phyloP scores from a whole-genome alignment of 1,284 basidiomycete species.

The Tausonia pullulans region DNA sequence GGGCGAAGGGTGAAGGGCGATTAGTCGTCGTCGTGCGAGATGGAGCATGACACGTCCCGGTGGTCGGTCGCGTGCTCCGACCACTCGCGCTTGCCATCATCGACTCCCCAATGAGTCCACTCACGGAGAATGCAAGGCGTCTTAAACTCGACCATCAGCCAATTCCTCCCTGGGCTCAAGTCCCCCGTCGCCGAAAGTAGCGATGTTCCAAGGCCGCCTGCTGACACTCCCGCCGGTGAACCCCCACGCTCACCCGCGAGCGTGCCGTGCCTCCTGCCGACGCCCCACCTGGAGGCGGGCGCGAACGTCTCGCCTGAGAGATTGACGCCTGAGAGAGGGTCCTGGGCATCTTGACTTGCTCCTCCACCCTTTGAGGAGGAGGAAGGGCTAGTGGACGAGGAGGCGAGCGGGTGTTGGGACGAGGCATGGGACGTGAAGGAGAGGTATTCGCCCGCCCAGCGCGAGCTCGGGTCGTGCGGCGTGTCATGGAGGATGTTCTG shows the following conservation, averaged over 20 bases:
- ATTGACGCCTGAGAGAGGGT: background rate
- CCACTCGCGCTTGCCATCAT: no score
- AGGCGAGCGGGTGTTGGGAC: background rate
- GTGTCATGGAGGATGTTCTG: slow-evolving; percentile 2
- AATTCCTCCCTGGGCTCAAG: background rate
- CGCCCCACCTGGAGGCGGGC: background rate
- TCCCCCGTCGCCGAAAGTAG: background rate
- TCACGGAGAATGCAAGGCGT: background rate
- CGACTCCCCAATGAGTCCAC: background rate
- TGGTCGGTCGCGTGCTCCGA: no score
- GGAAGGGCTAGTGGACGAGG: background rate
- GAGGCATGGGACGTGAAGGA: background rate
- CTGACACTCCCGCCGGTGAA: background rate
- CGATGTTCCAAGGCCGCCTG: background rate
- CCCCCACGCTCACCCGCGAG: background rate
- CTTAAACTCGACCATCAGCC: slow-evolving; percentile 1
- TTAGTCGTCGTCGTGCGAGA: background rate
- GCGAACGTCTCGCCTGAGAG: background rate
- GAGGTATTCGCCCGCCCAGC: slow-evolving; percentile 11
- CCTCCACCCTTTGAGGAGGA: background rate
- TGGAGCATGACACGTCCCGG: background rate
- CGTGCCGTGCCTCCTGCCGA: background rate
- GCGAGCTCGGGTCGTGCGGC: slow-evolving; percentile 4
- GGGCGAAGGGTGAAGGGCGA: background rate
- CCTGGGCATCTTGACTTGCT: background rate